A percentile compares a stretch with the other conserved stretches of the same genome.
Evolutionary conservation across 257 asterid species (phyloP).

Genomic region (Leptodermis oblonga): DNA sequence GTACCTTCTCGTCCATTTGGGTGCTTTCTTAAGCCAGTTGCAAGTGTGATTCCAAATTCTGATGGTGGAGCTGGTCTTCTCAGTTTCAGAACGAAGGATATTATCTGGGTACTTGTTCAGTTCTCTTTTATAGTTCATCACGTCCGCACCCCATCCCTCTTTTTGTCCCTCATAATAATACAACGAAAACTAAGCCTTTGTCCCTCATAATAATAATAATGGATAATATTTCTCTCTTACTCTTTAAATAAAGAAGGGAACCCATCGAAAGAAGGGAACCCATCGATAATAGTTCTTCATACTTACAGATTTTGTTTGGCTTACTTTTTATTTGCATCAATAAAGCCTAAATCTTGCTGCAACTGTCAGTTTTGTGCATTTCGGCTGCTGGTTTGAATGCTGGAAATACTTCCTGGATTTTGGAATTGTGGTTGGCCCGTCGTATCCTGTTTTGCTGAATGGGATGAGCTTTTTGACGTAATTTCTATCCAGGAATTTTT

Average conservation of each 20-base stretch:
- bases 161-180: background rate
- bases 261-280: no score
- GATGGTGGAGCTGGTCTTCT: constrained; percentile 92
- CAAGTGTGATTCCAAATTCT: constrained; percentile 74
- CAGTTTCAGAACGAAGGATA: constrained; percentile 76
- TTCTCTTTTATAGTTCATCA: background rate
- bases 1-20: constrained; percentile 93
- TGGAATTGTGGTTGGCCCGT: no score
- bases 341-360: background rate
- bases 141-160: background rate
- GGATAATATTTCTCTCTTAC: background rate
- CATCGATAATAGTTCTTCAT: background rate
- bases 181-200: no score
- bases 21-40: constrained; percentile 88
- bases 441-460: no score
- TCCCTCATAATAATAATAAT: no score
- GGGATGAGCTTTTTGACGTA: no score
- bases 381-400: no score
- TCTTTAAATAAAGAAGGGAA: background rate
- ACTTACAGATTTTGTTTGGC: background rate
- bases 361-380: no score
- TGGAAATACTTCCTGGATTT: no score
- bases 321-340: background rate
- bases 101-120: constrained; percentile 63
- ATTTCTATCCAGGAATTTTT: no score